Conservation (phyloP, 805 yeast species). For the Priceomyces melissophilus region DNA sequence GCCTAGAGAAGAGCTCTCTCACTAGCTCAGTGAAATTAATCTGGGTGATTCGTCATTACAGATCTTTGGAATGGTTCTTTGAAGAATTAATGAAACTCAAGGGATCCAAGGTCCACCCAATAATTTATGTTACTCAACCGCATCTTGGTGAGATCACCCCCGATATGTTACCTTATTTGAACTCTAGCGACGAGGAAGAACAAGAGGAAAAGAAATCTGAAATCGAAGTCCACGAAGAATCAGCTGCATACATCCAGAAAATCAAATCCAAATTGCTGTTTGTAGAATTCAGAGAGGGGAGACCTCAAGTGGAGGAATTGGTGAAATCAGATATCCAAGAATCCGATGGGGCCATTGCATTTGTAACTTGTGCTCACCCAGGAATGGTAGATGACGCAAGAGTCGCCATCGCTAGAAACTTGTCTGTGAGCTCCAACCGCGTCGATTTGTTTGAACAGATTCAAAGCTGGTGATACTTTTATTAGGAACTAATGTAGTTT, state of each 20-base stretch:
- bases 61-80: slow-evolving; percentile 38
- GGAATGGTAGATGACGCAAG: slow-evolving; percentile 37
- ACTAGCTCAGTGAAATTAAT: slow-evolving; percentile 23
- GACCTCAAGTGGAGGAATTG: slow-evolving; percentile 37
- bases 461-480: slow-evolving; percentile 22
- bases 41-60: slow-evolving; percentile 41
- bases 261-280: slow-evolving; percentile 25
- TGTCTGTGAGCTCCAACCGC: slow-evolving; percentile 20
- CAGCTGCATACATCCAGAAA: slow-evolving; percentile 9
- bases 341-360: slow-evolving; percentile 39
- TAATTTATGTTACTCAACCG: slow-evolving; percentile 42
- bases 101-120: slow-evolving; percentile 30
- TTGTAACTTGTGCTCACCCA: slow-evolving; percentile 50
- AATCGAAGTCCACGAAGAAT: slow-evolving; percentile 12
- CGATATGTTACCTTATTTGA: neutral
- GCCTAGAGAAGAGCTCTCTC: slow-evolving; percentile 16
- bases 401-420: slow-evolving; percentile 22
- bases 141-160: slow-evolving; percentile 4
- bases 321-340: slow-evolving; percentile 34
- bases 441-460: slow-evolving; percentile 36
- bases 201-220: slow-evolving; percentile 2
- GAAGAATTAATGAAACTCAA: slow-evolving; percentile 32
- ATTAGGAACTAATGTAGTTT: too few relatives aligned
- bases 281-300: slow-evolving; percentile 43
- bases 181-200: slow-evolving; percentile 4